Percentiles rank a stretch among this genome's conserved stretches.
phyloP scores from a whole-genome alignment of 169 alveolate genomes.

The Ichthyophthirius multifiliis region DNA sequence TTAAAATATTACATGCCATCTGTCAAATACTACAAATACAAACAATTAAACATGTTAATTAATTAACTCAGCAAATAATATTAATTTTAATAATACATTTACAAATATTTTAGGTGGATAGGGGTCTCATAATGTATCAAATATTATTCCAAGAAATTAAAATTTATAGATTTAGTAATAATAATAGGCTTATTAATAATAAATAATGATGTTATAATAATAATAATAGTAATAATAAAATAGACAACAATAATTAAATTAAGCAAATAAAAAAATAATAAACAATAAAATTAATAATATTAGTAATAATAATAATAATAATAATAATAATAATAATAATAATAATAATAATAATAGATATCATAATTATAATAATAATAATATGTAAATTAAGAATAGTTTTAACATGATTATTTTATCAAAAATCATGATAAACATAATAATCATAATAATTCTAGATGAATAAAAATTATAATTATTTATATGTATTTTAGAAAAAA shows the following conservation, averaged over 20 bases:
- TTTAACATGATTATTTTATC: not conserved
- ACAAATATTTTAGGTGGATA: slow-evolving; percentile 3
- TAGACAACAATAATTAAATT: not conserved
- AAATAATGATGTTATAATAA: not conserved
- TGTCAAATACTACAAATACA: not conserved
- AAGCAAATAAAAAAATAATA: not conserved
- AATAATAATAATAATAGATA: not conserved
- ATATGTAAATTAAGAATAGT: not conserved
- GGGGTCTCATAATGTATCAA: not conserved
- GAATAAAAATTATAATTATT: too few species aligned
- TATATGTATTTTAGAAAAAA: too few species aligned
- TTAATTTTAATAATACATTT: slow-evolving; percentile 3
- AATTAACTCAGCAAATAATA: not conserved
- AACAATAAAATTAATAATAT: not conserved
- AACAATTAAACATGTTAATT: not conserved
- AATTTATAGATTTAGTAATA: not conserved
- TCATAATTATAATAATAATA: not conserved
- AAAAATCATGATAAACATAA: not conserved
- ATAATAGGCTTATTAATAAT: not conserved
- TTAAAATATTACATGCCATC: not conserved
- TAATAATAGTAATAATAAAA: not conserved
- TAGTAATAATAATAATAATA: not conserved
- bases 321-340: not conserved
- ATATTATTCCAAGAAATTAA: not conserved
- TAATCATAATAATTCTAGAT: not conserved